Base-by-base conservation (phyloP, 768 basidiomycete species). In the Leccinum truebloodii region DNA sequence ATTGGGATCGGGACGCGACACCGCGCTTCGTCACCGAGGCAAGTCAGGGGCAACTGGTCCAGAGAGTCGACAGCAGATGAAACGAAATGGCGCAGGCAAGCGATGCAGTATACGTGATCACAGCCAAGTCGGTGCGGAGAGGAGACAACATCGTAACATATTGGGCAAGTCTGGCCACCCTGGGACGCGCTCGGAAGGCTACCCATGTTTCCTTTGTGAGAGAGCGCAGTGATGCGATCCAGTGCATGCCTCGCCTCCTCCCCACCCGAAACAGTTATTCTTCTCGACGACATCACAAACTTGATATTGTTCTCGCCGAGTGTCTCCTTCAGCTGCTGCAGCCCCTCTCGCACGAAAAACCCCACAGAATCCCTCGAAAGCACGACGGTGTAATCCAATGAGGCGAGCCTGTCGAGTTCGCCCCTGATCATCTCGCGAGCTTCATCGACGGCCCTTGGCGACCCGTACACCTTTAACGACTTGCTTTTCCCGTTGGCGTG, bases 91-190 rank as follows among this genome's bases (percentile, higher is more conserved):
- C 73, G 66, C 13, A 92, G 66, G 61, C 91, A 93, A 0, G 77
- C 67, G 18, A 79, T 78, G 67, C 91, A 93, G 79, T 85, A 90
- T 0, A 65, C 60, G 66, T 93, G 90, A 0, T 87, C 84, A 61
- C 91, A 93, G 3, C 71, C 74, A 1, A 92, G 76, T 16, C 52
- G 76, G 75, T 26, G 85, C 64, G 1, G 86, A 82, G 20, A 77
- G 66, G 10, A 80, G 6, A 73, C 57, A 1, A 5, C 63, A 59
- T 82, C 80, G 54, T 78, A 79, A 64, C 87, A 88, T 49, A 88
- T 75, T 6, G 86, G 86, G 63, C 86, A 88, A 3, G 55, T 63
- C 18, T 65, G 62, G 32, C 44, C 9, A 16, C 50, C 64, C 26
- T 59, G 55, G 24, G 61, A 62, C 48, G 41, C 22, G 13, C 57